Evolutionary conservation across 2,329 filamentous ascomycete genomes (phyloP).

Genomic region (Raffaelea ambrosiae): DNA sequence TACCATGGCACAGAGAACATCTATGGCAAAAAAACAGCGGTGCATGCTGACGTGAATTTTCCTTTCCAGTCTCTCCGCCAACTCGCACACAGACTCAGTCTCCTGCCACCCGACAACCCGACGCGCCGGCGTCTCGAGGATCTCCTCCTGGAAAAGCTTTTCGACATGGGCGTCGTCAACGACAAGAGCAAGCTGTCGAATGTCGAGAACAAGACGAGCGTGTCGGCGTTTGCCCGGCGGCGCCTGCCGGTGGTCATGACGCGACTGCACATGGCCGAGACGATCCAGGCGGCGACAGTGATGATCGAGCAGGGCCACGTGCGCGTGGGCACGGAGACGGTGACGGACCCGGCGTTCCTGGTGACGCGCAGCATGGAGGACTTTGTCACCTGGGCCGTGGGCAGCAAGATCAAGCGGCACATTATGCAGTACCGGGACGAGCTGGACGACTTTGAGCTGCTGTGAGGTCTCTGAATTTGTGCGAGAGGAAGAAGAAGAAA

Average conservation of each 20-base stretch:
- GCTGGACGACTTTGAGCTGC: slow-evolving; percentile 88
- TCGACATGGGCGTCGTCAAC: slow-evolving; percentile 81
- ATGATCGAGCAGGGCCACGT: slow-evolving; percentile 95
- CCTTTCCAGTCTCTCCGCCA: slow-evolving; percentile 67
- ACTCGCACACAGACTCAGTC: slow-evolving; percentile 78
- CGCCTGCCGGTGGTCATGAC: slow-evolving; percentile 84
- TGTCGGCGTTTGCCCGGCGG: slow-evolving; percentile 78
- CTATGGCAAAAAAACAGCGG: no score
- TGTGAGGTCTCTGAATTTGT: no score
- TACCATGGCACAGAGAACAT: no score
- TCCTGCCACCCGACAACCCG: slow-evolving; percentile 70
- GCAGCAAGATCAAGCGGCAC: slow-evolving; percentile 93
- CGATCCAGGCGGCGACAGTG: slow-evolving; percentile 71
- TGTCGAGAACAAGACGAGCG: slow-evolving; percentile 82
- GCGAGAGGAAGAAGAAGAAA: no score
- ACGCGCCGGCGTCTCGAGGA: slow-evolving; percentile 78
- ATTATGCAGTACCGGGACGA: slow-evolving; percentile 94
- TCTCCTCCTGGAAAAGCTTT: slow-evolving; percentile 81
- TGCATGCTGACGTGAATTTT: slow-evolving; percentile 20
- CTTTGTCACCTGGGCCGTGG: slow-evolving; percentile 92
- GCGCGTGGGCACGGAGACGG: slow-evolving; percentile 78
- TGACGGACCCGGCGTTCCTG: slow-evolving; percentile 83
- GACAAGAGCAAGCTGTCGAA: slow-evolving; percentile 69
- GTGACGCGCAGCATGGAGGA: slow-evolving; percentile 89
- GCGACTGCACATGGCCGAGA: slow-evolving; percentile 83